Evolutionary conservation across 2,329 filamentous ascomycete species (phyloP), one percentile per base, ranked within the genome.

Genomic region (Fusarium burgessii): DNA sequence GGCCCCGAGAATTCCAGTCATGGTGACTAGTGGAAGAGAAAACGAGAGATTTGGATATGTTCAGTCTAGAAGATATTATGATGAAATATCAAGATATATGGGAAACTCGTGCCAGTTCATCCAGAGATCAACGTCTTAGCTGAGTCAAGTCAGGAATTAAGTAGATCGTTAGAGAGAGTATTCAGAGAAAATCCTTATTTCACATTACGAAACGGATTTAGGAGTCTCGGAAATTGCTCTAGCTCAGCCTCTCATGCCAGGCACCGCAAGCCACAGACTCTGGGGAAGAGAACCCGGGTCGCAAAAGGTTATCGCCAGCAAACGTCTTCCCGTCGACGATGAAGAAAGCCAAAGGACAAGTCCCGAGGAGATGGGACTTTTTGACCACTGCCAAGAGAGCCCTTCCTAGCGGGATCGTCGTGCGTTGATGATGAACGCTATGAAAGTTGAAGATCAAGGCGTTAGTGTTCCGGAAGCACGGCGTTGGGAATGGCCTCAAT

Each of bases 1-100:
- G 58, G 52, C 32, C 47, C 33, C 20, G 11, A 62, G 49, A 46
- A 68, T 67, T 68, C 56, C 64, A 67, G 63, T 45, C 38, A n/a
- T 35, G 13, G 25, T 35, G 20, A 25, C 17, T 40, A 15, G 23
- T 25, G 32, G 7, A 51, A 15, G 11, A n/a, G 10, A 27, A 23
- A 38, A 40, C 23, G 23, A 27, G 38, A 32, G 25, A 40, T 17
- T 51, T 20, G 20, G 32, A 38, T 17, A 25, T n/a, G 9, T 12
- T 20, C 23, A 51, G 32, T 17, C 47, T 18, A 38, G 32, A 29
- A 51, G 32, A 27, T 18, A n/a, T 11, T 18, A 36, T 51, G 8
- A 12, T 15, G 32, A n/a, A 20, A 50, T 50, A 36, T n/a, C 17
- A 14, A 35, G 32, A 23, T 13, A 36, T n/a, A 13, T 9, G 17